Evolutionary conservation across 2,329 filamentous ascomycete species (phyloP), one percentile per base, ranked within the genome.

Genomic region (Thermoascus crustaceus): DNA sequence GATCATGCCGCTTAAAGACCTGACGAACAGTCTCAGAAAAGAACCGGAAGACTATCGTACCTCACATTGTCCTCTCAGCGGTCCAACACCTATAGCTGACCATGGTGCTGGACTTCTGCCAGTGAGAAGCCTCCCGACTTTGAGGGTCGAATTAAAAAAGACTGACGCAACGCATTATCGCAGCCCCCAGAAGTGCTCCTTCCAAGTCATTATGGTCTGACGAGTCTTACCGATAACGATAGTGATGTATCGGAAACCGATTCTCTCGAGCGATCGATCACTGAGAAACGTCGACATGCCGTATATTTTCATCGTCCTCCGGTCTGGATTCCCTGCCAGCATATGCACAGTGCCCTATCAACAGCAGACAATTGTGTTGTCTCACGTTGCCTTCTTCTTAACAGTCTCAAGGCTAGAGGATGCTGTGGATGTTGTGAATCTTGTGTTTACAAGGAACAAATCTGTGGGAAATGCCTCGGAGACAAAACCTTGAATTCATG

Each of bases 221-320:
- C 26, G 8, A 36, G 25, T 8, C 34, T 30, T 16, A 20, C 11
- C 9, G 40, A 42, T 24, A 24, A 34, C 7, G 44, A 44, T 8
- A 31, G 35, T 10, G 30, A 37, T 13, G 39, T 37, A 14, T 44
- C 40, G 4, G 43, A 44, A 22, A 29, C 37, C 13, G 40, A 42
- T 6, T 44, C 33, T 10, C 32, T 43, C 6, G 40, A 44, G 11
- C 49, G 48, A 30, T 52, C 53, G 6, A 37, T 54, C 20, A 34
- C 42, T 16, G 40, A 30, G 27, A 47, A 38, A 32, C 49, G 55
- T 39, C 53, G 57, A 14, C 54, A 52, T 38, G 53, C 46, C 1
- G 46, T 54, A 30, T 58, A 60, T 35, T 49, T 54, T 30, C 45
- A 51, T 37, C 48, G 55, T 13, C 54, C 54, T 20, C 50, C 54